Conservation (phyloP, 1,139 yeast genomes). For the Candida sp. region DNA sequence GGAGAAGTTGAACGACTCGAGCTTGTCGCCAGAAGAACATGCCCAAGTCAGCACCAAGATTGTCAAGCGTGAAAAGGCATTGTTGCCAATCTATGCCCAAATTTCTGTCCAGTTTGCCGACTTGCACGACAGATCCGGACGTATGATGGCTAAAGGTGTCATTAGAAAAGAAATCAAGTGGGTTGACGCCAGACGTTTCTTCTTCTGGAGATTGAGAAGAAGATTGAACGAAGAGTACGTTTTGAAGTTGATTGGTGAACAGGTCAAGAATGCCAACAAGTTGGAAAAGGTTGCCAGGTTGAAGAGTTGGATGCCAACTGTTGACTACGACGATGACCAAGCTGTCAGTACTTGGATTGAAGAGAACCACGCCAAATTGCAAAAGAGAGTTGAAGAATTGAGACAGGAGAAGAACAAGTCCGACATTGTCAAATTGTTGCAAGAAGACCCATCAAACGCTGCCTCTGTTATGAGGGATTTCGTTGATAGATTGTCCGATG, state of each 20-base stretch:
- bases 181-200: conserved; percentile 89
- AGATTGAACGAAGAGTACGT: conserved; percentile 93
- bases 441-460: conserved; percentile 58
- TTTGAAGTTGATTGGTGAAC: conserved; percentile 73
- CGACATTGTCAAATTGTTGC: conserved; percentile 62
- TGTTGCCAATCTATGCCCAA: conserved; percentile 91
- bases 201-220: conserved; percentile 99
- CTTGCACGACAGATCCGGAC: conserved; percentile 95
- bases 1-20: conserved; percentile 55
- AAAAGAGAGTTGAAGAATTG: conserved; percentile 64
- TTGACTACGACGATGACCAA: conserved; percentile 74
- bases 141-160: conserved; percentile 96
- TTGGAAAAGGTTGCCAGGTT: conserved; percentile 86
- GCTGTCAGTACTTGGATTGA: conserved; percentile 90
- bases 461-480: conserved; percentile 65
- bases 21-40: conserved; percentile 66
- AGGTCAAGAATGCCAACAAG: conserved; percentile 63
- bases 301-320: conserved; percentile 85
- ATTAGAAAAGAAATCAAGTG: conserved; percentile 86
- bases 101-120: conserved; percentile 97
- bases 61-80: conserved; percentile 75
- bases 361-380: conserved; percentile 69
- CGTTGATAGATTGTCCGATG: conserved; percentile 58
- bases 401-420: conserved; percentile 68
- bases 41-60: conserved; percentile 68